Evolutionary conservation across 805 yeast species (phyloP), one percentile per base, ranked within the genome.

Genomic region (Blastobotrys peoriensis): DNA sequence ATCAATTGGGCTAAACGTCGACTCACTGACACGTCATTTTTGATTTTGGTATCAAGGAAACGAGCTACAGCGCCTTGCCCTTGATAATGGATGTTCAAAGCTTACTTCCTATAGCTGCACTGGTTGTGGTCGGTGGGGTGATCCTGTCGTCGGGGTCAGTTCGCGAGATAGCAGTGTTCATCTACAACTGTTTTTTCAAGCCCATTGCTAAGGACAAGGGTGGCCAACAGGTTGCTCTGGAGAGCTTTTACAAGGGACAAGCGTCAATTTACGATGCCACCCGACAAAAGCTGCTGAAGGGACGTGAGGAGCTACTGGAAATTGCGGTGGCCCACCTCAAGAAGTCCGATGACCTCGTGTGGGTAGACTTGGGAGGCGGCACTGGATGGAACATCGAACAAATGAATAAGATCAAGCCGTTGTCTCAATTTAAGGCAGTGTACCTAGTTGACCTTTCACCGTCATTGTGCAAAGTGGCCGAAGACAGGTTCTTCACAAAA

Each of bases 361-460:
- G 63, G 63, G 53, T 59, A 27, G 63, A 59, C 37, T 75, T 86
- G 57, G 95, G 94, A 41, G 94, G 94, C 25, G 95, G 95, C 19
- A 85, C 95, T 4, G 95, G 94, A 39, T 71, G 79, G 63, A 85
- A 85, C 64, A 81, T 85, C 55, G 93, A 85, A 63, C 71, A 74
- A 55, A 85, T 85, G 94, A 69, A 81, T 59, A 59, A 68, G 36
- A 65, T 78, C 38, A 64, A 74, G 40, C 70, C 78, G 10, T 61
- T 80, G 36, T 52, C 66, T 22, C 59, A 63, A 2, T 86, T 85
- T 63, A 73, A 75, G 52, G 83, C 83, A 10, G 73, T 85, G 40
- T 83, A 82, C 57, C 70, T 85, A 45, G 78, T 85, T 39, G 95
- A 85, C 60, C 69, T 85, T 47, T 82, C 89, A 1, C 85, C 89